Conservation (phyloP, 2,329 filamentous ascomycete species). For the Talaromyces sp. region DNA sequence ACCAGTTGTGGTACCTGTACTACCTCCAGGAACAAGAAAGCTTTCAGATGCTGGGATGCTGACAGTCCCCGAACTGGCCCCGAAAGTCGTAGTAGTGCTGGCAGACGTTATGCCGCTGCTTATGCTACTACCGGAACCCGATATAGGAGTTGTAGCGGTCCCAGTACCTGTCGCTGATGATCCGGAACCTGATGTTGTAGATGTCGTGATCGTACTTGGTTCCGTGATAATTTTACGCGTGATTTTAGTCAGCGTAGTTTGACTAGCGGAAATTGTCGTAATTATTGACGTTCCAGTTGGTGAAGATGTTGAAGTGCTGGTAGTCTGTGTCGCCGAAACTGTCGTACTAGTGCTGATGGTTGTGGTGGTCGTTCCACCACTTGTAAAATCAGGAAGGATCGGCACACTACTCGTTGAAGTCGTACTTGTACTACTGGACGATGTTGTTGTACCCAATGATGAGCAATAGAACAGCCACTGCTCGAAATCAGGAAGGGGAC, state of each 20-base stretch:
- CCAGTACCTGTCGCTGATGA: not conserved
- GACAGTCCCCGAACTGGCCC: not conserved
- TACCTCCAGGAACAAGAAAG: not conserved
- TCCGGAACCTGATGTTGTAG: not conserved
- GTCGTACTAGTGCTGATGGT: not conserved
- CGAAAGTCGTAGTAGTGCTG: not conserved
- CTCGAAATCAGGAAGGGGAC: constrained; percentile 17
- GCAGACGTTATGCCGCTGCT: not conserved
- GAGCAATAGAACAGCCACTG: constrained; percentile 19
- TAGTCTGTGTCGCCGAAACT: not conserved
- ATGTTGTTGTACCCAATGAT: not conserved
- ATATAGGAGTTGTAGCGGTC: not conserved
- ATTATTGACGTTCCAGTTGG: not conserved
- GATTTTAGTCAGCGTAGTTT: not conserved
- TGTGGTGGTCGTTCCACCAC: not conserved
- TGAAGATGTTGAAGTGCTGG: not conserved
- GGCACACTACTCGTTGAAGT: constrained; percentile 9
- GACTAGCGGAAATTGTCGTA: not conserved
- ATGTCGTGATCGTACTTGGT: not conserved
- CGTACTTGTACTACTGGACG: not conserved
- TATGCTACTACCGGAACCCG: not conserved
- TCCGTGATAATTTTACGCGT: not conserved
- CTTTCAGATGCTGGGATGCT: not conserved
- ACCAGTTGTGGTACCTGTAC: not conserved
- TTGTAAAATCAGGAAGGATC: constrained; percentile 1